These are phyloP conservation scores for Pouteria campechiana DNA, from an alignment of 179 eudicot species.

Conservation along the genomic window DNA sequence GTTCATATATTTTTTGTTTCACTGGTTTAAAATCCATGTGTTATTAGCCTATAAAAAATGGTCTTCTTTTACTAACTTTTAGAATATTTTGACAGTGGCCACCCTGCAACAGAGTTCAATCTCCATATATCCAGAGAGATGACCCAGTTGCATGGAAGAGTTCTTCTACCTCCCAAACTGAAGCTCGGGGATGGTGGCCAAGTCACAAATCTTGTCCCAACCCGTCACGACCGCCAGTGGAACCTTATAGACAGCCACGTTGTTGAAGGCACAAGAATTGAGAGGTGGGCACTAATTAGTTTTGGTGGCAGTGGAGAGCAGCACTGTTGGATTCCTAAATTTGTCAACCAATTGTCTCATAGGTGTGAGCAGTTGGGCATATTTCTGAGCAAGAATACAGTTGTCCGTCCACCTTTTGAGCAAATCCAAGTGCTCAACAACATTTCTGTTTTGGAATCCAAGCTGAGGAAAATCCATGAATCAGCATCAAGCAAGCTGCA, in stretches of 20 bases:
- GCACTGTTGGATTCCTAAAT: conserved; percentile 46
- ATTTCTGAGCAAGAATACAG: conserved; percentile 43
- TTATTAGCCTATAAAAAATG: no score
- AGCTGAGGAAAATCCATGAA: conserved; percentile 45
- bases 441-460: conserved; percentile 45
- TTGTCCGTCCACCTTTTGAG: conserved; percentile 57
- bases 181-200: conserved; percentile 68
- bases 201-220: conserved; percentile 49
- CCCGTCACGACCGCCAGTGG: conserved; percentile 78
- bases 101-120: conserved; percentile 59
- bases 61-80: no score
- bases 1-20: no score
- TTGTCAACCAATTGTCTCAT: conserved; percentile 51
- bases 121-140: conserved; percentile 62
- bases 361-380: conserved; percentile 85
- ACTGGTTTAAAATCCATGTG: no score
- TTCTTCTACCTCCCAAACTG: conserved; percentile 80
- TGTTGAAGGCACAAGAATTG: conserved; percentile 64
- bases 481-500: conserved; percentile 54
- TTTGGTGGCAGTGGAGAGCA: conserved; percentile 71
- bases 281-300: conserved; percentile 77
- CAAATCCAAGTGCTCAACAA: conserved; percentile 72
- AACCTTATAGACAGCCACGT: conserved; percentile 83
- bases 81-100: conserved; percentile 54
- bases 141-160: conserved; percentile 73